Evolutionary conservation across 129 eudicot genomes (phyloP).

Genomic region (Flaveria linearis): DNA sequence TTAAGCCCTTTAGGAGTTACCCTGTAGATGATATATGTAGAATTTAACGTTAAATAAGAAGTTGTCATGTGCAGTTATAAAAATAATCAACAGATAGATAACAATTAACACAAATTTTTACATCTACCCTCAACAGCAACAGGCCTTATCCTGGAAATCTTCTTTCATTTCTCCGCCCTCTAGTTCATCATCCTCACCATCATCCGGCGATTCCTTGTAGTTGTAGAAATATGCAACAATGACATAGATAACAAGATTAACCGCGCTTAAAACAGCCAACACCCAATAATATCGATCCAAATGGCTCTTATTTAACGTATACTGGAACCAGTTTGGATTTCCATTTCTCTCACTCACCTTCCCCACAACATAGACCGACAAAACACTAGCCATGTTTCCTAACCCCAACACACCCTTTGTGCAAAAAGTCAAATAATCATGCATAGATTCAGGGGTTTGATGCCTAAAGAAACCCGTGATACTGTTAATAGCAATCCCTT

Average conservation of each 20-base stretch:
- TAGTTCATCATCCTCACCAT: slow-evolving; percentile 1
- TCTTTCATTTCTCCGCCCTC: not conserved
- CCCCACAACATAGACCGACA: slow-evolving; percentile 61
- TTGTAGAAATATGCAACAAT: slow-evolving; percentile 41
- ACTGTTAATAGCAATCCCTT: slow-evolving; percentile 39
- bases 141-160: not conserved
- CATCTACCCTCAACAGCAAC: slow-evolving; percentile 27
- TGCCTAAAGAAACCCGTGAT: slow-evolving; percentile 34
- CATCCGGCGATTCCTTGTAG: slow-evolving; percentile 37
- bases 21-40: not conserved
- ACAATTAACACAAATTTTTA: slow-evolving; percentile 34
- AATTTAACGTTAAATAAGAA: not conserved
- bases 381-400: slow-evolving; percentile 58
- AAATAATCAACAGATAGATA: not conserved
- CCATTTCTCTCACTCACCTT: slow-evolving; percentile 54
- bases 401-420: slow-evolving; percentile 51
- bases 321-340: slow-evolving; percentile 51
- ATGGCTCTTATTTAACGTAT: slow-evolving; percentile 49
- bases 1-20: no score
- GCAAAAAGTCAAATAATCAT: slow-evolving; percentile 27
- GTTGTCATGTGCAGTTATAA: not conserved
- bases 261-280: slow-evolving; percentile 52
- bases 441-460: slow-evolving; percentile 46
- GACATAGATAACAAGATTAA: slow-evolving; percentile 42
- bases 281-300: slow-evolving; percentile 68